These are phyloP conservation scores for Candida schatavii DNA, from an alignment of 805 yeast species.

Conservation along the genomic window DNA sequence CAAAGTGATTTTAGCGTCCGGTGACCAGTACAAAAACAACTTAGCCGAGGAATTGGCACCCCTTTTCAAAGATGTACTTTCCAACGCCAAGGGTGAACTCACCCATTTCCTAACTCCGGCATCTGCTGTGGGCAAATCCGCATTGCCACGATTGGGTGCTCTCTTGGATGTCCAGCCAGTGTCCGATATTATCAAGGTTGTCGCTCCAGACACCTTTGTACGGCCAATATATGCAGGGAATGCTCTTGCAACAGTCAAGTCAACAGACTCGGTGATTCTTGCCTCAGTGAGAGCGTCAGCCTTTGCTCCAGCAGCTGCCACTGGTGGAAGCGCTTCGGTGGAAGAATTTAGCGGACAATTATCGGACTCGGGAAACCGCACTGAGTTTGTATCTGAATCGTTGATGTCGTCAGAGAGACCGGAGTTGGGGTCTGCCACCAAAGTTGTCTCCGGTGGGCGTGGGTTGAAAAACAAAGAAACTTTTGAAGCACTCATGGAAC, in stretches of 20 bases:
- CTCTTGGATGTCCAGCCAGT: conserved; percentile 83
- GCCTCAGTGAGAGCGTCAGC: conserved; percentile 85
- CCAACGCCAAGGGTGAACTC: conserved; percentile 30
- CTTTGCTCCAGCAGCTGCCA: conserved; percentile 47
- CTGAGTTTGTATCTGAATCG: conserved; percentile 74
- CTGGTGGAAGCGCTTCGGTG: conserved; percentile 39
- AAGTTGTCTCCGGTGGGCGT: conserved; percentile 90
- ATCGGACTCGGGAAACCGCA: conserved; percentile 34
- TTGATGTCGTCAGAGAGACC: conserved; percentile 81
- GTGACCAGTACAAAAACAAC: conserved; percentile 58
- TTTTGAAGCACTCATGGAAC: conserved; percentile 72
- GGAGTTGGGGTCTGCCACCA: conserved; percentile 79
- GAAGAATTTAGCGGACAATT: conserved; percentile 44
- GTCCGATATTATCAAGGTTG: conserved; percentile 73
- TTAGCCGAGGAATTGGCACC: conserved; percentile 83
- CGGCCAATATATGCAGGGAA: conserved; percentile 98
- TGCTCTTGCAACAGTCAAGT: conserved; percentile 77
- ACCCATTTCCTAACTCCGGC: conserved; percentile 79
- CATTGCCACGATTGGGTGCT: conserved; percentile 86
- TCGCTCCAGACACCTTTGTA: conserved; percentile 66
- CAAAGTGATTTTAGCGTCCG: conserved; percentile 58
- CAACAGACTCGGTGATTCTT: conserved; percentile 62
- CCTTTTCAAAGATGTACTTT: conserved; percentile 49
- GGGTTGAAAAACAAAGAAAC: conserved; percentile 89
- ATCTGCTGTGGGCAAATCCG: conserved; percentile 82